Evolutionary conservation across 1,139 yeast species (phyloP).

Genomic region (Hansenula anomala): DNA sequence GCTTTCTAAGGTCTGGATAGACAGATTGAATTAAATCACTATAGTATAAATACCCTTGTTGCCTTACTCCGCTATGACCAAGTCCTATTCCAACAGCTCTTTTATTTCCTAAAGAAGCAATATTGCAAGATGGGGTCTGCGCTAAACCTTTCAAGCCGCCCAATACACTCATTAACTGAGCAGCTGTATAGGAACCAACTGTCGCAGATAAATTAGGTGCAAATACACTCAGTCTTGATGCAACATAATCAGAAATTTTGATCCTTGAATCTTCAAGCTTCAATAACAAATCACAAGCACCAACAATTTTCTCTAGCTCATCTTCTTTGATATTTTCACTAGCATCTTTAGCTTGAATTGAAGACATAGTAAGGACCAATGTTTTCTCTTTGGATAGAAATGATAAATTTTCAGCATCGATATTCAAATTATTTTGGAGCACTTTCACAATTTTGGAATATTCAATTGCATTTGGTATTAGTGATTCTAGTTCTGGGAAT

Average conservation of each 20-base stretch:
- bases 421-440: slow-evolving; percentile 46
- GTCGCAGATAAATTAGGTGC: slow-evolving; percentile 82
- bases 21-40: slow-evolving; percentile 44
- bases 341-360: slow-evolving; percentile 38
- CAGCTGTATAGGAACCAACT: slow-evolving; percentile 69
- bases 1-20: slow-evolving; percentile 57
- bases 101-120: slow-evolving; percentile 73
- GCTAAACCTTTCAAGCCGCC: slow-evolving; percentile 74
- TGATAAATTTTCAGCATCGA: slow-evolving; percentile 26
- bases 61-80: slow-evolving; percentile 43
- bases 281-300: slow-evolving; percentile 45
- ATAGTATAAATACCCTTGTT: slow-evolving; percentile 60
- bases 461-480: slow-evolving; percentile 60
- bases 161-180: slow-evolving; percentile 63
- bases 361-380: slow-evolving; percentile 71
- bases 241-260: slow-evolving; percentile 48
- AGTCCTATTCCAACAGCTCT: slow-evolving; percentile 42
- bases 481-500: slow-evolving; percentile 67
- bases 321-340: slow-evolving; percentile 5
- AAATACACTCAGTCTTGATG: slow-evolving; percentile 46
- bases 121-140: slow-evolving; percentile 74
- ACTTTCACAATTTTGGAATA: slow-evolving; percentile 51
- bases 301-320: slow-evolving; percentile 36
- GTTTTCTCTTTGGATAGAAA: slow-evolving; percentile 60
- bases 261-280: slow-evolving; percentile 40